phyloP scores from a whole-genome alignment of 2,329 filamentous ascomycete genomes.

The Aspergillus sp. region DNA sequence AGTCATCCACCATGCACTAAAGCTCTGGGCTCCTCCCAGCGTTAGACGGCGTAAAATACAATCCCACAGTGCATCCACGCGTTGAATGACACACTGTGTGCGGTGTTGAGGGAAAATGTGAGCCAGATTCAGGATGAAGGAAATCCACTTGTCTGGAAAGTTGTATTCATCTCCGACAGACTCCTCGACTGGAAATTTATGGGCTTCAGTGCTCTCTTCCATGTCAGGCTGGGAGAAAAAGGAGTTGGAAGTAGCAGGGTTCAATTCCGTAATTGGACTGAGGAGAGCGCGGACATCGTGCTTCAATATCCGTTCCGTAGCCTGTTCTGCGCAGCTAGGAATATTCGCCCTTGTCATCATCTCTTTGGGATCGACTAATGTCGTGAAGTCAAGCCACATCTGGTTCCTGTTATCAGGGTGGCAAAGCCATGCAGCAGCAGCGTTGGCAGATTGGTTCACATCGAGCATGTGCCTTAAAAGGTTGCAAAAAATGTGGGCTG shows the following conservation, averaged over 20 bases:
- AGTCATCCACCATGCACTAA: slow-evolving; percentile 64
- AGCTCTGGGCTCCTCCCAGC: slow-evolving; percentile 46
- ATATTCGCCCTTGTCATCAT: slow-evolving; percentile 44
- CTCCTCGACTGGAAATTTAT: slow-evolving; percentile 37
- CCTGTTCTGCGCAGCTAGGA: slow-evolving; percentile 37
- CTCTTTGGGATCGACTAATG: slow-evolving; percentile 40
- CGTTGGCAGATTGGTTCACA: slow-evolving; percentile 91
- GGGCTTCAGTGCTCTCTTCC: slow-evolving; percentile 31
- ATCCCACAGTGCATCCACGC: slow-evolving; percentile 46
- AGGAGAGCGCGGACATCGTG: slow-evolving; percentile 46
- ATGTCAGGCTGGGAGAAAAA: slow-evolving; percentile 37
- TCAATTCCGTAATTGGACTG: slow-evolving; percentile 37
- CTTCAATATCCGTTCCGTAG: slow-evolving; percentile 42
- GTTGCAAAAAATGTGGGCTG: slow-evolving; percentile 83
- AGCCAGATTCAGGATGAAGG: slow-evolving; percentile 44
- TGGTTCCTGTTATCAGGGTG: slow-evolving; percentile 86
- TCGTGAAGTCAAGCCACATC: slow-evolving; percentile 84
- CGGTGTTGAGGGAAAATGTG: slow-evolving; percentile 42
- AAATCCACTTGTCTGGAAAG: slow-evolving; percentile 52
- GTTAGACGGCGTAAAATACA: slow-evolving; percentile 46
- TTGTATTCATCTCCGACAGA: slow-evolving; percentile 41
- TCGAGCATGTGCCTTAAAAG: slow-evolving; percentile 83
- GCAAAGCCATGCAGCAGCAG: slow-evolving; percentile 87
- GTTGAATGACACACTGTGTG: slow-evolving; percentile 46
- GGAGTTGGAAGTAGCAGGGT: slow-evolving; percentile 28